Conservation (phyloP, 495 filamentous ascomycete genomes). For the Hyaloscypha hepaticicola region DNA sequence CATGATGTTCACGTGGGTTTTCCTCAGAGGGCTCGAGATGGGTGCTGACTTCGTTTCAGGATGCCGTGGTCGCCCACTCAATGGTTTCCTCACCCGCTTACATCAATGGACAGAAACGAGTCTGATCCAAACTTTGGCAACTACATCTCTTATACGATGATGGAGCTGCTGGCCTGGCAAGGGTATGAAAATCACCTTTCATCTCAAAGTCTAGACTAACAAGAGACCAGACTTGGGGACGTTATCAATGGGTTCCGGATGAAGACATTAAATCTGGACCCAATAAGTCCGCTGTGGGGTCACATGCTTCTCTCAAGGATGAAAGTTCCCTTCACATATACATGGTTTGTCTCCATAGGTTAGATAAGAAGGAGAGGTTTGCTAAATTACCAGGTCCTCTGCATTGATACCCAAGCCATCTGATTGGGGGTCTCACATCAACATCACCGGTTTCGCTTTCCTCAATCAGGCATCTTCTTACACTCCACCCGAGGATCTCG, state of each 20-base stretch:
- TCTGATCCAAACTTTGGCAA: slow-evolving; percentile 58
- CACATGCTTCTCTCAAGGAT: slow-evolving; percentile 62
- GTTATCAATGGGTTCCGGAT: slow-evolving; percentile 66
- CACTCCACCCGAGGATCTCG: slow-evolving; percentile 59
- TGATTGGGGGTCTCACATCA: slow-evolving; percentile 73
- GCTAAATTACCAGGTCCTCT: slow-evolving; percentile 50
- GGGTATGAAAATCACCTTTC: slow-evolving; percentile 38
- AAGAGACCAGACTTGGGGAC: slow-evolving; percentile 40
- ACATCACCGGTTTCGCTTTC: slow-evolving; percentile 73
- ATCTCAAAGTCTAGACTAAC: slow-evolving; percentile 16
- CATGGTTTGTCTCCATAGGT: slow-evolving; percentile 50
- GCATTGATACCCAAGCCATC: slow-evolving; percentile 73
- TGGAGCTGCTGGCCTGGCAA: slow-evolving; percentile 80
- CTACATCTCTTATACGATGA: slow-evolving; percentile 69
- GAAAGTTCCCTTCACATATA: slow-evolving; percentile 71
- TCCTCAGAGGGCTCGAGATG: slow-evolving; percentile 33
- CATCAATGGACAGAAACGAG: slow-evolving; percentile 50
- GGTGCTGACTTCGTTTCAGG: slow-evolving; percentile 22
- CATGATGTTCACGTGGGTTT: slow-evolving; percentile 73
- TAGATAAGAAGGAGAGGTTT: not conserved
- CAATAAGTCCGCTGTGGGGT: slow-evolving; percentile 63
- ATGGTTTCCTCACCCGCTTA: slow-evolving; percentile 53
- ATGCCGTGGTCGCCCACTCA: slow-evolving; percentile 62
- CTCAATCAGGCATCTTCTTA: slow-evolving; percentile 60
- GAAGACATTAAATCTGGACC: slow-evolving; percentile 61